Base-by-base conservation (phyloP, 208 protist species). In the Crithidia bombi region DNA sequence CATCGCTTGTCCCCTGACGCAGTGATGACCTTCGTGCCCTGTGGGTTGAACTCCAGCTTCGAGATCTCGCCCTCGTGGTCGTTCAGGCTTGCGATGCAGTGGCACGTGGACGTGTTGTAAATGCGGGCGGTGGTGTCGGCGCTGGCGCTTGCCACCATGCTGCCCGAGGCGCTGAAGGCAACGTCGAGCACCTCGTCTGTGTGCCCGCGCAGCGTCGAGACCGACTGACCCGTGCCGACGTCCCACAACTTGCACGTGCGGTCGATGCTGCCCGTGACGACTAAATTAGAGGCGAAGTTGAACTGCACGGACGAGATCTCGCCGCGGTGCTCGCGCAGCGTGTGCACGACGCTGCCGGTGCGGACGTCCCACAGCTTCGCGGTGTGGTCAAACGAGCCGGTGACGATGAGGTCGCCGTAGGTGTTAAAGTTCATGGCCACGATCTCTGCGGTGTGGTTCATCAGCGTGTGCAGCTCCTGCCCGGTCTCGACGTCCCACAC, bases 201-300 rank as follows among this genome's bases (percentile, higher is more conserved):
- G 81, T 98, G 94, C 26, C 94, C 94, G 19, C 91, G 82, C 33
- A 99, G 76, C 28, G 94, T 98, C 3, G 85, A 66, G 25, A 97
- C 57, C 65, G 91, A 98, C 58, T 92, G 71, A 0, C 97, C 97
- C 0, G 91, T 85, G 23, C 58, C 62, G n/a, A 98, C 85, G 71
- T 98, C 90, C 98, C 98, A 99, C 38, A 99, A 47, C 77, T 95
- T 97, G 81, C 94, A 97, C 2, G 96, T 98, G 38, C 90, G 82
- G 74, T 99, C 98, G 68, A 98, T 98, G 64, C 92, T 97, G 7
- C 95, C 93, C 0, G 95, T 97, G 55, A 98, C 85, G 61, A 92
- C 86, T 21, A 93, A 65, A 59, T 97, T 93, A 19, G 92, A 94
- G 28, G 83, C 66, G 67, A 87, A 98, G 83, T 98, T 97, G 77